phyloP scores from a whole-genome alignment of 23 red algal species.

The Gracilaria caudata region DNA sequence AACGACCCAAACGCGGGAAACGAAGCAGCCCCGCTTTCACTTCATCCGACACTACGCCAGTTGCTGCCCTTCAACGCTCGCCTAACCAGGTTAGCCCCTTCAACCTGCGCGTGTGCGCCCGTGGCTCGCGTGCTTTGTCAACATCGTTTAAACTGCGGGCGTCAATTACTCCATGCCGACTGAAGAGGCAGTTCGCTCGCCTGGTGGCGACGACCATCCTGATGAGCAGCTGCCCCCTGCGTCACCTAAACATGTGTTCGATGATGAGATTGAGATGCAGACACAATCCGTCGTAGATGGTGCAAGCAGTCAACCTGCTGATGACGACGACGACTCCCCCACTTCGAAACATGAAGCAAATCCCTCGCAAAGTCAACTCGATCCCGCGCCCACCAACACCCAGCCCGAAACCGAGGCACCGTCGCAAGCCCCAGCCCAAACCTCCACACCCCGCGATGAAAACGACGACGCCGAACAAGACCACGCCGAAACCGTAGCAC shows the following conservation, averaged over 20 bases:
- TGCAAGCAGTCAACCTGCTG: neutral
- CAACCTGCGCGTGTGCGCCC: neutral
- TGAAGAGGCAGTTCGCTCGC: neutral
- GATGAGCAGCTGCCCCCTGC: neutral
- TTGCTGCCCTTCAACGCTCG: neutral
- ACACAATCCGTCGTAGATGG: neutral
- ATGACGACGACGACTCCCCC: neutral
- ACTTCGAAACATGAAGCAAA: neutral
- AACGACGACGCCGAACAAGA: neutral
- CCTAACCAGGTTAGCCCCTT: neutral
- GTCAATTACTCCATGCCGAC: neutral
- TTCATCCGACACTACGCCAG: neutral
- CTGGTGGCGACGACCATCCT: neutral
- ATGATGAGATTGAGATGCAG: too few relatives aligned
- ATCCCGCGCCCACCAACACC: neutral
- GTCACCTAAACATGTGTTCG: neutral
- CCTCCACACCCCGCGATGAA: neutral
- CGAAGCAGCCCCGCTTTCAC: neutral
- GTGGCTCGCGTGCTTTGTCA: neutral
- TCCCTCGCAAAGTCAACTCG: neutral
- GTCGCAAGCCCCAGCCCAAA: neutral
- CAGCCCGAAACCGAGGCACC: neutral
- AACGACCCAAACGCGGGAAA: constrained; percentile 14
- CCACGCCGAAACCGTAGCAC: neutral
- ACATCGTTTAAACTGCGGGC: neutral